Evolutionary conservation across 179 eudicot species (phyloP), one percentile per base, ranked within the genome.

Genomic region (Silene noctiflora): DNA sequence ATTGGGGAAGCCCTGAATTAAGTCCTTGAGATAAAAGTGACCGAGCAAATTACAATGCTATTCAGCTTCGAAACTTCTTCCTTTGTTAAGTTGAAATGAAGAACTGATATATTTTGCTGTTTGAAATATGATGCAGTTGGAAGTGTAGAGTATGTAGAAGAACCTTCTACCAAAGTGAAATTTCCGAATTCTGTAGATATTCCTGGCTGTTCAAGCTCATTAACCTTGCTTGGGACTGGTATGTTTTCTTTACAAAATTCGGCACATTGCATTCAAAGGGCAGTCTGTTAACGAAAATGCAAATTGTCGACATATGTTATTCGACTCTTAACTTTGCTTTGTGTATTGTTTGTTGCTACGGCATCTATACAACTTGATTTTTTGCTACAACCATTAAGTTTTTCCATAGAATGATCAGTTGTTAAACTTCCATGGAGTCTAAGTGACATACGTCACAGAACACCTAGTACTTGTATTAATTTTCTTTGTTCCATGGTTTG

Each of bases 191-290:
- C 88, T 69, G 59, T 93, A 77, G 81, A 72, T 81, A 83, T 87
- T 73, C 96, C 97, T 46, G 95, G 92, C 65, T 95, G 93, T 80
- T 91, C 96, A 60, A 87, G 79, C 72, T 79, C 91, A 25, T 83
- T 95, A 77, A 86, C 92, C 21, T 85, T 93, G 81, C 89, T 95
- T 59, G 97, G 97, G 77, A 91, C 90, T 33, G 98, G 97, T 95
- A 72, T 75, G 1, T 59, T 66, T 21, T 69, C n/a, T 33, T 51
- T 20, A 17, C 20, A 0, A 21, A 27, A 4, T 46, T 33, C 56
- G 6, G 33, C 22, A 5, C 42, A 21, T 20, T 13, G 55, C 29
- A 25, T 24, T 63, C 33, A 10, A 0, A 56, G 60, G 60, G 13
- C 60, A 17, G 19, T 56, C 60, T 56, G 21, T 56, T 56, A 11